Evolutionary conservation across 768 basidiomycete genomes (phyloP).

Genomic region (Boletus rex-veris): DNA sequence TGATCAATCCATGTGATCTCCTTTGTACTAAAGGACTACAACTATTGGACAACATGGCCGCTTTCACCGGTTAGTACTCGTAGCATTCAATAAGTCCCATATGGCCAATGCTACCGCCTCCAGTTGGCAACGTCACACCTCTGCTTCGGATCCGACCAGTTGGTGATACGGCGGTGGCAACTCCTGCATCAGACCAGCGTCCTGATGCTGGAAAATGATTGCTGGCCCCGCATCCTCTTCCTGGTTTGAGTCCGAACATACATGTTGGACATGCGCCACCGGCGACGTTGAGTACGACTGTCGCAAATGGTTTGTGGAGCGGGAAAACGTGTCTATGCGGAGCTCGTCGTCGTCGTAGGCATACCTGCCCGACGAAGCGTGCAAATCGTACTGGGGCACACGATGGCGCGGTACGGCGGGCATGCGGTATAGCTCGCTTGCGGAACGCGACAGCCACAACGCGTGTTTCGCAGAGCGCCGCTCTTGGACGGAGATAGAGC

Average conservation of each 20-base stretch:
- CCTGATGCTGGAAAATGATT: constrained; percentile 16
- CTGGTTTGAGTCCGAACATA: neutral
- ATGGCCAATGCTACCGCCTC: neutral
- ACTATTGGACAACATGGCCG: neutral
- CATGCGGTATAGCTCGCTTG: constrained; percentile 21
- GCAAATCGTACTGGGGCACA: neutral
- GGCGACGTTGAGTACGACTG: constrained; percentile 21
- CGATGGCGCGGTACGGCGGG: neutral
- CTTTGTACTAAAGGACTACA: neutral
- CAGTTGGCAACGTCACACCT: neutral
- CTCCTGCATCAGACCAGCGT: constrained; percentile 18
- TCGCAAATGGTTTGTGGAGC: constrained; percentile 14
- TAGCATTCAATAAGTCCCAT: neutral
- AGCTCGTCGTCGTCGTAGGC: neutral
- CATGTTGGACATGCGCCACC: neutral
- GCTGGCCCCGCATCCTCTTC: neutral
- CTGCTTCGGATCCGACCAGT: neutral
- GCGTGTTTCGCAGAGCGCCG: constrained; percentile 11
- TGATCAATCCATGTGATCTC: neutral
- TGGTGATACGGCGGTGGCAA: constrained; percentile 28
- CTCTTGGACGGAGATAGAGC: constrained; percentile 1
- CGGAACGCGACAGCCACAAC: constrained; percentile 19
- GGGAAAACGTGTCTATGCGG: neutral
- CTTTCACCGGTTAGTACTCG: neutral
- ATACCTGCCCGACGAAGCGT: neutral